phyloP scores from a whole-genome alignment of 129 eudicot genomes.

The Kitagawia praeruptora region DNA sequence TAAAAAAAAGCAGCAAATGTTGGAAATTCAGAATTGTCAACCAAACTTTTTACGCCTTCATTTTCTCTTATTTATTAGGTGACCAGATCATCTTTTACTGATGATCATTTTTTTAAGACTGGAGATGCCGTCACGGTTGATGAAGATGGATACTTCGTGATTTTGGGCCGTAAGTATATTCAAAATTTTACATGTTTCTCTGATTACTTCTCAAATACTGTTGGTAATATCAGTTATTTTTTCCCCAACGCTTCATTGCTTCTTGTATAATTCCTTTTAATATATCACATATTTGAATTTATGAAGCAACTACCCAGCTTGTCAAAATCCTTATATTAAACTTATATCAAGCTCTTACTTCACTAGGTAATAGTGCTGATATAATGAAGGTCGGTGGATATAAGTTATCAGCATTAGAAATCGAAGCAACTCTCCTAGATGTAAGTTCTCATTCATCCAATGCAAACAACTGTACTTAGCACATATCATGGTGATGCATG shows the following conservation, averaged over 20 bases:
- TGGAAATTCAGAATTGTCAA: neutral
- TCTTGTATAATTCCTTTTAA: neutral
- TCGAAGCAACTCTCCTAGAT: conserved; percentile 87
- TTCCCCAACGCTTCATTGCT: neutral
- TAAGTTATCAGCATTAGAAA: conserved; percentile 94
- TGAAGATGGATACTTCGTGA: conserved; percentile 91
- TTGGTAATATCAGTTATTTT: neutral
- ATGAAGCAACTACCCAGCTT: neutral
- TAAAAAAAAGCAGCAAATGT: neutral
- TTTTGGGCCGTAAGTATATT: conserved; percentile 85
- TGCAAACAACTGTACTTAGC: neutral
- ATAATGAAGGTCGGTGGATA: conserved; percentile 99
- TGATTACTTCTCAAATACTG: neutral
- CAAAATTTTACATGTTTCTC: neutral
- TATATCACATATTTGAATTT: no score
- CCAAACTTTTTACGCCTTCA: neutral
- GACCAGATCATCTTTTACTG: conserved; percentile 74
- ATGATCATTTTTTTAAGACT: conserved; percentile 81
- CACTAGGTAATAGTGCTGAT: conserved; percentile 92
- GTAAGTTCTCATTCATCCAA: conserved; percentile 30
- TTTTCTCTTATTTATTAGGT: conserved; percentile 33
- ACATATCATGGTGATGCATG: neutral
- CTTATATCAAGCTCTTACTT: conserved; percentile 4
- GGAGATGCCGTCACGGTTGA: conserved; percentile 90
- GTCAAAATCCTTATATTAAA: neutral